Base-by-base conservation (phyloP, 139 green algal genomes). In the Protoeuglena noctilucae region DNA sequence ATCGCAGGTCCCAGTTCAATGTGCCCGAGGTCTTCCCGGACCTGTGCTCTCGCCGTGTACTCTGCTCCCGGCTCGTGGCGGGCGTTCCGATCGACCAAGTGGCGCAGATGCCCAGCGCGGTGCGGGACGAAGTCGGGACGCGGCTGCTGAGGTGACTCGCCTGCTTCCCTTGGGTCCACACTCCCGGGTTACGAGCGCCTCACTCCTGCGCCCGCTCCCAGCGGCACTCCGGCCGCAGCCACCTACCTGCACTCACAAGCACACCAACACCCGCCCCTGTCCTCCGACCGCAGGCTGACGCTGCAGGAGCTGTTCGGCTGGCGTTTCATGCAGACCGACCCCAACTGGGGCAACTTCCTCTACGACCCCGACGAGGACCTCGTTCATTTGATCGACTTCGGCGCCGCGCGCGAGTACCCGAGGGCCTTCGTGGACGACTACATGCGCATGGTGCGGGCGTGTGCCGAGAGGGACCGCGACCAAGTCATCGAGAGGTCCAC, bases 301-400 rank as follows among this genome's bases (percentile, higher is more conserved):
- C 34, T 12, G 40, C 58, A 56, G 45, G 87, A 95, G 77, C 77
- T 96, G 28, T 96, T 93, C 61, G 65, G 78, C 25, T 94, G 89
- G 80, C 71, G 72, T 24, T 95, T 88, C 72, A 94, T 94, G 85
- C 65, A 76, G 68, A 96, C 89, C 7, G 89, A 95, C 61, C 86
- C 86, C 49, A 96, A 96, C 64, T 78, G 63, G 57, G 84, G 85
- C 64, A 97, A 97, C 80, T 97, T 96, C 45, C 58, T 97, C 60
- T 97, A 93, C 53, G 86, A 97, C 58, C 31, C 59, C n/a, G 53
- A 71, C 16, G 63, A 57, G 6, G 46, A 62, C 26, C 54, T 46
- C 25, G 63, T 96, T 5, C 67, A 87, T 51, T 67, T 95, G 22
- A 93, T 96, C 41, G 88, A 96, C 63, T 96, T 96, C 67, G 89